Evolutionary conservation across 176 grass and related monocot genomes (phyloP).

Genomic region (Puya raimondii): DNA sequence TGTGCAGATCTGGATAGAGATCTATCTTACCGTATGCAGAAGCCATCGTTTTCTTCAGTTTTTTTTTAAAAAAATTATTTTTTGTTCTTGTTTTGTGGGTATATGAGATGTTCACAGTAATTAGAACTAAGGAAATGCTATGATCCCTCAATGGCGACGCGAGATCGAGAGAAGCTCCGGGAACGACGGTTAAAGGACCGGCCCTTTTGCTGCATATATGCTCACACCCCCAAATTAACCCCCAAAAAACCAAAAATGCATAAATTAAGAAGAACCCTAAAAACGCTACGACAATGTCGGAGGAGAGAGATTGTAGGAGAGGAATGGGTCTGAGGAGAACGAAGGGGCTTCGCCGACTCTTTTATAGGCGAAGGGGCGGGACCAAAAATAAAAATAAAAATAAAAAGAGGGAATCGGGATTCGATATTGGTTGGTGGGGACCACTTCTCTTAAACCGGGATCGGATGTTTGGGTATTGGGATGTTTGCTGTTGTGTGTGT

Average conservation of each 20-base stretch:
- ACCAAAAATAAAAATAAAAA: too few relatives aligned
- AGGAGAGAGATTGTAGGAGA: neutral
- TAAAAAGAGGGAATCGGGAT: too few relatives aligned
- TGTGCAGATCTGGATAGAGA: slow-evolving; percentile 19
- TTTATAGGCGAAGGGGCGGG: neutral
- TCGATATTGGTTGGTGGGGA: too few relatives aligned
- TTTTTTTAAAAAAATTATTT: neutral
- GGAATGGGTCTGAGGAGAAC: neutral
- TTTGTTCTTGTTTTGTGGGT: neutral
- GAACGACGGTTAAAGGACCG: slow-evolving; percentile 56
- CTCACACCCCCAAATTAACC: neutral
- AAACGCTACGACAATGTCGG: neutral
- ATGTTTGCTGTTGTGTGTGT: too few relatives aligned
- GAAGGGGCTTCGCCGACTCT: neutral
- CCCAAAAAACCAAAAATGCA: neutral
- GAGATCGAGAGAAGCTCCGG: slow-evolving; percentile 86
- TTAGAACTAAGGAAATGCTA: slow-evolving; percentile 9
- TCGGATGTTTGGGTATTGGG: too few relatives aligned
- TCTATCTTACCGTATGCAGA: slow-evolving; percentile 36
- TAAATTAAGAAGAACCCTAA: neutral
- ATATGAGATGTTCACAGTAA: neutral
- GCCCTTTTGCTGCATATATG: slow-evolving; percentile 57
- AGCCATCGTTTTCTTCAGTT: slow-evolving; percentile 2
- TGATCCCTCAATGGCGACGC: slow-evolving; percentile 77
- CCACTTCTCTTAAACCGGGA: too few relatives aligned